Conservation (phyloP, 139 green algal species). For the Yamagishiella unicocca region DNA sequence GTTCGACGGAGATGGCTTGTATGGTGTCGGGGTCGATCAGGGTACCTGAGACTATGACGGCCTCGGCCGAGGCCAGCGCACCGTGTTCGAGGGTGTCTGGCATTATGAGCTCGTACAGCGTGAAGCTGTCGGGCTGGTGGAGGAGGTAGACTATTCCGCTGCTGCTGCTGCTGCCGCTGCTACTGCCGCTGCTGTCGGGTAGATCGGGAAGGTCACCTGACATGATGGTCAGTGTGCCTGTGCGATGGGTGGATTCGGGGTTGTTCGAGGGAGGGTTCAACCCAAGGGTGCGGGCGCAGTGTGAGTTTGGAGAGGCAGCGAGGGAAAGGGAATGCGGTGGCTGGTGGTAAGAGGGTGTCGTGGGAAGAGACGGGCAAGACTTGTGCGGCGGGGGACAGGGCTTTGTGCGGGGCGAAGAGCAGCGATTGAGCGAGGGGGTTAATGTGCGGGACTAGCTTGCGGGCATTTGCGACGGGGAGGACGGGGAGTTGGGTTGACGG, state of each 20-base stretch:
- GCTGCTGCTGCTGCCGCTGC: too few relatives aligned
- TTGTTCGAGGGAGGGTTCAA: neutral
- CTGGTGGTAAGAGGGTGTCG: too few relatives aligned
- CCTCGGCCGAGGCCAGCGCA: neutral
- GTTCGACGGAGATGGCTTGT: neutral
- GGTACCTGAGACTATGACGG: neutral
- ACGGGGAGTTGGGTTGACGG: neutral
- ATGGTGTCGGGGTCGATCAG: neutral
- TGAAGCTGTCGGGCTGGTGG: neutral
- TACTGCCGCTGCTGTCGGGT: too few relatives aligned
- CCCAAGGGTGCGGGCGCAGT: too few relatives aligned
- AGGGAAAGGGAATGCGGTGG: neutral
- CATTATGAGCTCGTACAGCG: constrained; percentile 6
- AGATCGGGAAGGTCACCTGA: neutral
- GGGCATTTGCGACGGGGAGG: too few relatives aligned
- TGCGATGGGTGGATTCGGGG: neutral
- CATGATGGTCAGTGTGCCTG: constrained; percentile 41
- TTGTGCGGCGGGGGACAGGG: too few relatives aligned
- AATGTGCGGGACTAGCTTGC: too few relatives aligned
- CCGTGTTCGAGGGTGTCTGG: neutral
- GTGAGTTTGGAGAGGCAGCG: too few relatives aligned
- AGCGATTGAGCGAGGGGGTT: too few relatives aligned
- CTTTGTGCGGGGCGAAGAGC: too few relatives aligned
- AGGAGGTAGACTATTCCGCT: constrained; percentile 14
- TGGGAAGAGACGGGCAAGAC: too few relatives aligned